A percentile compares a stretch with the other conserved stretches of the same genome.
Conservation (phyloP, 164 flowering plant genomes). For the Sextonia rubra region DNA sequence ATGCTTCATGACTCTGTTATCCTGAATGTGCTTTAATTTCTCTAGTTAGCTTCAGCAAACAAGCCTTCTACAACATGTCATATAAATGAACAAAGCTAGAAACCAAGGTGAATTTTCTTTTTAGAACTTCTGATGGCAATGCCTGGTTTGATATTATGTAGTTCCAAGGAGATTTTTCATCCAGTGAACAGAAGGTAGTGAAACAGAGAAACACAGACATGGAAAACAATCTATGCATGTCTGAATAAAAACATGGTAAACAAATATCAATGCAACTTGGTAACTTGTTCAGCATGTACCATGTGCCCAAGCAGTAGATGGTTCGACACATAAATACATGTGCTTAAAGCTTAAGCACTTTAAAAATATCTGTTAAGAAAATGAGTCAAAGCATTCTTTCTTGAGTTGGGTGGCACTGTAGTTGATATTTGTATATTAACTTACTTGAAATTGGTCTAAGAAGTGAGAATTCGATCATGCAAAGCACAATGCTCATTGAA, state of each 20-base stretch:
- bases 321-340: not conserved
- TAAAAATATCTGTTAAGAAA: too few species aligned
- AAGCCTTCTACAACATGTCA: not conserved
- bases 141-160: not conserved
- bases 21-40: not conserved
- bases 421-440: not conserved
- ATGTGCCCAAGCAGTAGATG: not conserved
- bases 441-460: not conserved
- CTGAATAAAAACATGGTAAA: too few species aligned
- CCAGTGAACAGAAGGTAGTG: not conserved
- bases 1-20: not conserved
- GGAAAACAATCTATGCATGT: not conserved
- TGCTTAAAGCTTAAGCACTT: too few species aligned
- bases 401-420: not conserved
- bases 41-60: not conserved
- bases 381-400: not conserved
- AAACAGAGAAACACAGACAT: not conserved
- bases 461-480: not conserved
- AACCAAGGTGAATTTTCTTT: not conserved
- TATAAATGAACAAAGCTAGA: too few species aligned
- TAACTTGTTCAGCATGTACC: not conserved
- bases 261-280: not conserved
- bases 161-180: not conserved
- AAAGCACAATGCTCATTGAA: not conserved
- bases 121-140: not conserved